Base-by-base conservation (phyloP, 352 stramenopile genomes). In the Phytophthora aleatoria region DNA sequence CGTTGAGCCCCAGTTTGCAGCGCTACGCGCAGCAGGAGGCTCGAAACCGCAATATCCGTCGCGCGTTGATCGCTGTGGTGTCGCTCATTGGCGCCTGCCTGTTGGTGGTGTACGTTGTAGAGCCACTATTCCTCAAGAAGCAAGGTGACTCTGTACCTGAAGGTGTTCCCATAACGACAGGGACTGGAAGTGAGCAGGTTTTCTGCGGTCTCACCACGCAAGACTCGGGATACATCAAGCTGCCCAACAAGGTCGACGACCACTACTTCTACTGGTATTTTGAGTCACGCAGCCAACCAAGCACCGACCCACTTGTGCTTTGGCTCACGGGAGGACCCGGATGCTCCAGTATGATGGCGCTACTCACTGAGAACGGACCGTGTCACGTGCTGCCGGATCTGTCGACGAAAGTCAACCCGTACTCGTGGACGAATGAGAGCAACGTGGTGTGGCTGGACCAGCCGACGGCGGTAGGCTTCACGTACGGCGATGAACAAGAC, bases 261-360 rank as follows among this genome's bases (percentile, higher is more conserved):
- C 60, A 90, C 39, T 91, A 91, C 66, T 90, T 90, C 59, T 91
- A 89, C 49, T 91, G 83, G 83, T 89, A 82, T 67, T 87, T 85
- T 56, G 77, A 87, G 63, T 90, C 83, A 0, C 71, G 78, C 15
- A 69, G 61, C 13, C 60, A 77, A 24, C 77, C 78, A 12, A 52
- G 27, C 11, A 86, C 50, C 2, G 83, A 89, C 58, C 83, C 83
- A 13, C 67, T 90, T 1, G 66, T 91, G 27, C 61, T 91, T 1
- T 91, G 83, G 80, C 73, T 91, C 50, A 87, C 77, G 28, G 82
- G 79, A 39, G 82, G 79, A 24, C 77, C 77, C 8, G 82, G 75
- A 20, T 89, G 75, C 50, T 89, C 77, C 35, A 88, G 79, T 51
- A 74, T 90, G 66, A 77, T 86, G 49, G 80, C 79, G 20, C 52